Conservation (phyloP, 176 grass and related monocot species). For the Carex myosuroides region DNA sequence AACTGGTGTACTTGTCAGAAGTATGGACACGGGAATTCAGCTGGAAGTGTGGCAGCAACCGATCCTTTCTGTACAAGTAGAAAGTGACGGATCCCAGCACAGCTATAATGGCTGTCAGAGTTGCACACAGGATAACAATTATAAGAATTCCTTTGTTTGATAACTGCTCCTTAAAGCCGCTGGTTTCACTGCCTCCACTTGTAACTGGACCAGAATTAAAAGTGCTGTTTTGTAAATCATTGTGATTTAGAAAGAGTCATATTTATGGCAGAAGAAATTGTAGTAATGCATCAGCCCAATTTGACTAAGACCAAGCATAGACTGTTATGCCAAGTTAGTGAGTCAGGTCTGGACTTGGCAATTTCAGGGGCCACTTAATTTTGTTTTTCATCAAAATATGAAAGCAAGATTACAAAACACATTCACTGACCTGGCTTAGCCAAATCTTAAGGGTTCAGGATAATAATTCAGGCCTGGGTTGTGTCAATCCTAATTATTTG, state of each 20-base stretch:
- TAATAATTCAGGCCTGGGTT: background rate
- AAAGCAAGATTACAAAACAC: background rate
- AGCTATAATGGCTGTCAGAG: slow-evolving; percentile 48
- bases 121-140: slow-evolving; percentile 61
- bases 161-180: slow-evolving; percentile 33
- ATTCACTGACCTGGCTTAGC: background rate
- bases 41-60: slow-evolving; percentile 26
- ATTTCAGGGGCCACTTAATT: background rate
- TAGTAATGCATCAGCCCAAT: background rate
- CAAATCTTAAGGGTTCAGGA: background rate
- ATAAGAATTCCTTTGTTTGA: slow-evolving; percentile 51
- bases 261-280: background rate
- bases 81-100: slow-evolving; percentile 42
- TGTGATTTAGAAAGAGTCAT: background rate
- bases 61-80: slow-evolving; percentile 69
- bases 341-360: background rate
- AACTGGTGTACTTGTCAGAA: slow-evolving; percentile 66
- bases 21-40: slow-evolving; percentile 36
- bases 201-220: slow-evolving; percentile 17
- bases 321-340: background rate
- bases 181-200: slow-evolving; percentile 39
- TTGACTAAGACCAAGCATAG: background rate
- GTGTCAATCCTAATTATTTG: background rate
- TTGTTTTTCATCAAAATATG: background rate
- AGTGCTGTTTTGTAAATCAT: background rate